Base-by-base conservation (phyloP, 768 basidiomycete genomes). In the Mycena capillaripes region DNA sequence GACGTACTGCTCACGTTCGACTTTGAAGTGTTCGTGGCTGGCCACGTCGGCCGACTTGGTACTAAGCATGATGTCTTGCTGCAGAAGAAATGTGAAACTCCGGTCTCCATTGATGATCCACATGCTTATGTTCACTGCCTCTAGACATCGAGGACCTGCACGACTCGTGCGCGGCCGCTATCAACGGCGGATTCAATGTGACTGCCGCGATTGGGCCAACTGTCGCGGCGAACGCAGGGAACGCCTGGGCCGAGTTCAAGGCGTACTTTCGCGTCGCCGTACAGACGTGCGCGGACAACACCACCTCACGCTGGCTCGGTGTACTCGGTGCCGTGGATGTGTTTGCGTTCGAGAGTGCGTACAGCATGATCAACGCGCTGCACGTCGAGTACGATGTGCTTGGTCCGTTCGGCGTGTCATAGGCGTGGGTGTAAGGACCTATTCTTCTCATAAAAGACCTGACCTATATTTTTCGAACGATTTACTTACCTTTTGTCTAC, bases 1-100 rank as follows among this genome's bases (percentile, higher is more conserved):
- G n/a, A n/a, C n/a, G n/a, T n/a, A n/a, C n/a, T n/a, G n/a, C n/a
- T n/a, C n/a, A n/a, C n/a, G n/a, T n/a, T 46, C 60, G 44, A 59
- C 23, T 59, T 59, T 25, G 40, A 59, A 9, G 58, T 59, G 38
- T 16, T 59, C 40, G 59, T 58, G 32, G 32, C 56, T 58, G 56
- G 59, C 38, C 59, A 60, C 59, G 27, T 60, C 27, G 59, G 25
- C 40, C 59, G n/a, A 30, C 59, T 60, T 23, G 59, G 59, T 29
- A 60, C 59, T 42, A 60, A 32, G 59, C 40, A 60, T 27, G 59
- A 60, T 60, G 59, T 60, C 25, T 46, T 60, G 59, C 59, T 23
- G 25, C 59, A 60, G 59, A 60, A 60, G 59, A 60, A 60, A 60
- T 60, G 59, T 29, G n/a, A 60, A 42, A 44, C 59, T 16, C n/a